Base-by-base conservation (phyloP, 805 yeast species). In the Saccharomycopsis fibuligera region DNA sequence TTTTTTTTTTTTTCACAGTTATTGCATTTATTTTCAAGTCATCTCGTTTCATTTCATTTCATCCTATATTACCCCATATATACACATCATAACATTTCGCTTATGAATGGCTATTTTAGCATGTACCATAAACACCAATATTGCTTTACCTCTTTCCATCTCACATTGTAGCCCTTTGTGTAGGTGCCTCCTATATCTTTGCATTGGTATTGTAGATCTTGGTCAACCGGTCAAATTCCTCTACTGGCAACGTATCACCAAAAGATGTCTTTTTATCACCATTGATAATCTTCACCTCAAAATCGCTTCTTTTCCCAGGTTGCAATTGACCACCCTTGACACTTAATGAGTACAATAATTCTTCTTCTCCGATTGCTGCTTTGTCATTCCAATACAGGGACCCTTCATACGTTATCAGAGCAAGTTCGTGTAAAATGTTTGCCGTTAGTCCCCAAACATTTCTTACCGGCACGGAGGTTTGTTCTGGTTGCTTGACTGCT, bases 391-490 rank as follows among this genome's bases (percentile, higher is more conserved):
- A 72, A 5, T 50, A 50, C 21, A 62, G 53, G 45, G 61, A 52
- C 35, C 68, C 68, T 56, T 76, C 54, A 58, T 77, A 75, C 3
- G 75, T 67, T 8, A 83, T 69, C 49, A 71, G 72, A 1, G 88
- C 81, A 25, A 85, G 58, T 60, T 85, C 91, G 57, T 77, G 85
- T n/a, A 85, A 60, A 8, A 85, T 84, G 59, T 83, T 83, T 2
- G 90, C 91, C 0, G 93, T 85, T 33, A 85, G 65, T 0, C 95
- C 95, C 95, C 93, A 85, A 3, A 86, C 81, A 58, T 83, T 85
- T 58, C 84, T 78, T 35, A 80, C 73, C 48, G 73, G 69, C 39
- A 65, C 36, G 6, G 51, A 50, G 2, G 52, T 43, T 27, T 19
- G 60, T 65, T 55, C 62, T 63, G 33, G 58, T 61, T 50, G 59